phyloP scores from a whole-genome alignment of 352 stramenopile species.

The Pythium biforme region DNA sequence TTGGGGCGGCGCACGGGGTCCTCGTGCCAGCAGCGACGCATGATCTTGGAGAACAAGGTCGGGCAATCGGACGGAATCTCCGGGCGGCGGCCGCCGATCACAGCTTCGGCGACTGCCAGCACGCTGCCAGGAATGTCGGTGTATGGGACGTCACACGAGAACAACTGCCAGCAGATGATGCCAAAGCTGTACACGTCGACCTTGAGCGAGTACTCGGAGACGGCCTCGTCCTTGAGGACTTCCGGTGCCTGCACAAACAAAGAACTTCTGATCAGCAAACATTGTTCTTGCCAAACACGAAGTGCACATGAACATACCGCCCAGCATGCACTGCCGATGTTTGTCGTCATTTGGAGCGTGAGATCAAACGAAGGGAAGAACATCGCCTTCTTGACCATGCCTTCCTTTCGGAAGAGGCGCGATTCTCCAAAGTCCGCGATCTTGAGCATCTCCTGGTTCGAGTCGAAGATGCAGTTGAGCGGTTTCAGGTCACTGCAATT shows the following conservation, averaged over 20 bases:
- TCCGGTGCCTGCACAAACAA: slow-evolving; percentile 44
- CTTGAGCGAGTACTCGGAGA: slow-evolving; percentile 75
- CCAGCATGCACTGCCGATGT: slow-evolving; percentile 81
- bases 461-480: slow-evolving; percentile 83
- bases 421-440: slow-evolving; percentile 81
- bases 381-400: slow-evolving; percentile 43
- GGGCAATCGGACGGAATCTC: slow-evolving; percentile 60
- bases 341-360: slow-evolving; percentile 79
- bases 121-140: slow-evolving; percentile 77
- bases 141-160: slow-evolving; percentile 69
- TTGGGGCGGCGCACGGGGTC: slow-evolving; percentile 61
- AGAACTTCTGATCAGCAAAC: not conserved
- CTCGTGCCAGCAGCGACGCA: slow-evolving; percentile 77
- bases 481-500: slow-evolving; percentile 64
- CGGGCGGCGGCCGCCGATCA: slow-evolving; percentile 60
- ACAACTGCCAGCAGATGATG: slow-evolving; percentile 85
- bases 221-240: slow-evolving; percentile 67
- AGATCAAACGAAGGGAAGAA: slow-evolving; percentile 65
- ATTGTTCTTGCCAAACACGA: not conserved
- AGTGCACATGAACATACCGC: slow-evolving; percentile 32
- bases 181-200: slow-evolving; percentile 87
- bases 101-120: slow-evolving; percentile 68
- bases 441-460: slow-evolving; percentile 72
- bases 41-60: slow-evolving; percentile 76
- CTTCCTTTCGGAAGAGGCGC: slow-evolving; percentile 63